These are phyloP conservation scores for Rossbeevera mucosa DNA, from an alignment of 768 basidiomycete species.

Conservation along the genomic window DNA sequence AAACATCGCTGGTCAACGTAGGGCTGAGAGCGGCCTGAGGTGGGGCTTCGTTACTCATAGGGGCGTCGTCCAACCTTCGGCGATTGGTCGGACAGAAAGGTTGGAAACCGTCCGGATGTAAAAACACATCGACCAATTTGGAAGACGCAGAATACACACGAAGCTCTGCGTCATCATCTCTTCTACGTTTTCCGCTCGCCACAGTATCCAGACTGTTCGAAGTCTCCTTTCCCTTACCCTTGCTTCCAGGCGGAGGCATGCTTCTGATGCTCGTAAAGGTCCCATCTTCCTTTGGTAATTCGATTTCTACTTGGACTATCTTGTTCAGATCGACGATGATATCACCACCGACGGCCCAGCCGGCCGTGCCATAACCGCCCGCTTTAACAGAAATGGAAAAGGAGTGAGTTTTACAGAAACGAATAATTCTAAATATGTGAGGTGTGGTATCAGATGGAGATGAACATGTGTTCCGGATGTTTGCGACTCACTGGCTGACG, in stretches of 20 bases:
- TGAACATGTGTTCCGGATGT: slow-evolving; percentile 1
- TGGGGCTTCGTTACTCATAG: neutral
- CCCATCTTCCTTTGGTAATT: slow-evolving; percentile 48
- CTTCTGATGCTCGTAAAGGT: slow-evolving; percentile 60
- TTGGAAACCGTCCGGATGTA: slow-evolving; percentile 26
- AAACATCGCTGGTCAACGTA: neutral
- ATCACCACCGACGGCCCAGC: slow-evolving; percentile 85
- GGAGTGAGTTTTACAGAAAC: slow-evolving; percentile 67
- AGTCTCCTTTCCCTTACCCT: slow-evolving; percentile 45
- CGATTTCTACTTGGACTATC: slow-evolving; percentile 65
- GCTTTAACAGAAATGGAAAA: slow-evolving; percentile 80
- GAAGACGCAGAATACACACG: slow-evolving; percentile 56
- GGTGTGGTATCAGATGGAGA: slow-evolving; percentile 2
- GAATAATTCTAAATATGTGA: slow-evolving; percentile 46
- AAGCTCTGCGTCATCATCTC: slow-evolving; percentile 50
- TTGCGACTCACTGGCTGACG: slow-evolving; percentile 67
- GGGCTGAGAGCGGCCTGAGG: neutral
- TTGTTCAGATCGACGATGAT: slow-evolving; percentile 77
- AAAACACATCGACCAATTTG: slow-evolving; percentile 45
- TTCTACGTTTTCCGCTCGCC: slow-evolving; percentile 46
- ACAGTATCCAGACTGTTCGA: slow-evolving; percentile 6
- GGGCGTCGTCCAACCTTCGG: slow-evolving; percentile 13
- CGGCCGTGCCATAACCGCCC: slow-evolving; percentile 88
- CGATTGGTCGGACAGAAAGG: slow-evolving; percentile 20
- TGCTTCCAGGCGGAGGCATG: slow-evolving; percentile 47